A percentile compares a stretch with the other conserved stretches of the same genome.
These are phyloP conservation scores for Eucalyptus leucophloia DNA, from an alignment of 345 rosid genomes.

Conservation along the genomic window DNA sequence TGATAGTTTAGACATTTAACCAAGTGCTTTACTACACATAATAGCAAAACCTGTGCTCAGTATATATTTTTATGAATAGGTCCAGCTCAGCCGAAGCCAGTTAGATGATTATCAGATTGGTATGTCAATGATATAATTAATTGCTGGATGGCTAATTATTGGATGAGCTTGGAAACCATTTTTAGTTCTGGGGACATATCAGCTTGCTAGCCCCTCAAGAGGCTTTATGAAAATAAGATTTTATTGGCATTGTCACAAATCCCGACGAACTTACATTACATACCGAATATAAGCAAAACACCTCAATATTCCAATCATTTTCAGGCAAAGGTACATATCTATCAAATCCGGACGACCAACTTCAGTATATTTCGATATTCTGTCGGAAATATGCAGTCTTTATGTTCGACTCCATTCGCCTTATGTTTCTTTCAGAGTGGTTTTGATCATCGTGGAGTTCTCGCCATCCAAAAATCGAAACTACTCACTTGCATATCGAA, in stretches of 20 bases:
- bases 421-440: background rate
- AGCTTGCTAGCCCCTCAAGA: too few relatives aligned
- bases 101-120: background rate
- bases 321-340: background rate
- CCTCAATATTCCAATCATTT: too few relatives aligned
- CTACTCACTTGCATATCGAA: slow-evolving; percentile 62
- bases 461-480: background rate
- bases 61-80: background rate
- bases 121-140: background rate
- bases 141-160: too few relatives aligned
- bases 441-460: background rate
- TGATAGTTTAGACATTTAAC: background rate
- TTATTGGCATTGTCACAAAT: too few relatives aligned
- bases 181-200: too few relatives aligned
- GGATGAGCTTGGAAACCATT: too few relatives aligned
- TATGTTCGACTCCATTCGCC: background rate
- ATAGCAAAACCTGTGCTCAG: background rate
- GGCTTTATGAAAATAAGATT: too few relatives aligned
- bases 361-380: background rate
- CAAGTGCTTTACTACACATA: background rate
- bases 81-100: background rate
- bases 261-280: too few relatives aligned
- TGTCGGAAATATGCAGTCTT: background rate
- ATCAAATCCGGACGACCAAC: background rate
- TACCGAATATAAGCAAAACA: too few relatives aligned